phyloP scores from a whole-genome alignment of 306 rosid genomes.

The Acmispon strigosus region DNA sequence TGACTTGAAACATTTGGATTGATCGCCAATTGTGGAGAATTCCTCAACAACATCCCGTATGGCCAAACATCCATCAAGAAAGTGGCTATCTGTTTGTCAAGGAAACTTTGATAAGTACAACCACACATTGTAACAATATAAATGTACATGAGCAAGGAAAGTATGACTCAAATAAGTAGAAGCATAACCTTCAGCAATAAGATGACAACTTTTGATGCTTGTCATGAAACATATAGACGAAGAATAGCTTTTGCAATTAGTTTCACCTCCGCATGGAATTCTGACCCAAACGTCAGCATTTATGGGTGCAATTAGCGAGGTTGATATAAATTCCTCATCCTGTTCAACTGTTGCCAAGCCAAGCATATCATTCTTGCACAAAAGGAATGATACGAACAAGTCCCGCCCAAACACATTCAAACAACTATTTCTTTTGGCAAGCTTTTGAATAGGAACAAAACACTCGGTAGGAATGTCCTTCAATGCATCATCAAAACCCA shows the following conservation, averaged over 20 bases:
- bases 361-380: slow-evolving; percentile 37
- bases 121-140: slow-evolving; percentile 10
- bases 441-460: slow-evolving; percentile 48
- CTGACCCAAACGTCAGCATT: slow-evolving; percentile 85
- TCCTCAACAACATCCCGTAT: slow-evolving; percentile 46
- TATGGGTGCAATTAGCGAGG: slow-evolving; percentile 50
- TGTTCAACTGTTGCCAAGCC: slow-evolving; percentile 28
- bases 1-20: slow-evolving; percentile 60
- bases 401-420: slow-evolving; percentile 70
- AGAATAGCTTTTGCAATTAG: slow-evolving; percentile 27
- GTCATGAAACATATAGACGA: slow-evolving; percentile 48
- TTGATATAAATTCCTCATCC: slow-evolving; percentile 28
- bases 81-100: slow-evolving; percentile 41
- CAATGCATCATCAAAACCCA: slow-evolving; percentile 36
- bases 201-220: slow-evolving; percentile 51
- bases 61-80: slow-evolving; percentile 59
- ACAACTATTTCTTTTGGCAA: slow-evolving; percentile 50
- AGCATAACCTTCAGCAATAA: slow-evolving; percentile 59
- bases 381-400: slow-evolving; percentile 47
- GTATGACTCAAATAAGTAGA: slow-evolving; percentile 8
- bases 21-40: slow-evolving; percentile 47
- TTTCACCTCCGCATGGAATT: slow-evolving; percentile 47
- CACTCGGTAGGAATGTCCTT: slow-evolving; percentile 52
- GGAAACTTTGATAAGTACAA: not conserved
- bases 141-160: not conserved